phyloP scores from a whole-genome alignment of 805 yeast genomes.

The Clavispora vitiphila region DNA sequence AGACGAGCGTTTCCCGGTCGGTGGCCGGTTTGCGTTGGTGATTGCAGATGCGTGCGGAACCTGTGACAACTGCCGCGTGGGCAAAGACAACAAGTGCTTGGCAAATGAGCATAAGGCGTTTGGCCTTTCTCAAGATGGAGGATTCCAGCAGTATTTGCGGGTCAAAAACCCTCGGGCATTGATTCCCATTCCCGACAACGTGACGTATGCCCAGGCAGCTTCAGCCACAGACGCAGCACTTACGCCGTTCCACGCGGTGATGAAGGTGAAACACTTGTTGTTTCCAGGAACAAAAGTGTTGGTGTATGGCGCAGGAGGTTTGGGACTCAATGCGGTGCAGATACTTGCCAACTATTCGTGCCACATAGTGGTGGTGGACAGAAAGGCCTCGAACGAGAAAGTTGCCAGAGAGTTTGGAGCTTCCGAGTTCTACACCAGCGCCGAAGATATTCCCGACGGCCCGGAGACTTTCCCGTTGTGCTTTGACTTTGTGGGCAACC shows the following conservation, averaged over 20 bases:
- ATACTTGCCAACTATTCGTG: conserved; percentile 29
- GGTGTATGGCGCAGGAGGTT: conserved; percentile 39
- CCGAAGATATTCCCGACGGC: conserved; percentile 19
- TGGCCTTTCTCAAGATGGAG: conserved; percentile 37
- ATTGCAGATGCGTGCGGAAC: conserved; percentile 31
- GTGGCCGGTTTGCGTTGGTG: conserved; percentile 26
- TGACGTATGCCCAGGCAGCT: conserved; percentile 36
- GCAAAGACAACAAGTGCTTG: conserved; percentile 29
- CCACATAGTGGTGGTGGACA: conserved; percentile 30
- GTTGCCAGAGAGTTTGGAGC: conserved; percentile 37
- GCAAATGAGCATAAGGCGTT: conserved; percentile 18
- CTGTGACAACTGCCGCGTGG: conserved; percentile 31
- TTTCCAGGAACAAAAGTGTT: conserved; percentile 33
- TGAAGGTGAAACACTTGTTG: conserved; percentile 25
- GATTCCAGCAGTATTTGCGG: conserved; percentile 36
- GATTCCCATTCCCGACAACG: conserved; percentile 37
- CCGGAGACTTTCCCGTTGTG: conserved; percentile 30
- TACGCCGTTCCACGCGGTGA: conserved; percentile 40
- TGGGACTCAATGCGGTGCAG: conserved; percentile 41
- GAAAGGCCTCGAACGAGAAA: conserved; percentile 11
- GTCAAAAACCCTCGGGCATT: conserved; percentile 30
- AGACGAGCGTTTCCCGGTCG: conserved; percentile 21
- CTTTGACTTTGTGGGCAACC: conserved; percentile 37
- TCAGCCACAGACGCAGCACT: conserved; percentile 39
- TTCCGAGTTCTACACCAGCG: conserved; percentile 33